Evolutionary conservation across 306 rosid species (phyloP), one percentile per base, ranked within the genome.

Genomic region (Prunus padus): DNA sequence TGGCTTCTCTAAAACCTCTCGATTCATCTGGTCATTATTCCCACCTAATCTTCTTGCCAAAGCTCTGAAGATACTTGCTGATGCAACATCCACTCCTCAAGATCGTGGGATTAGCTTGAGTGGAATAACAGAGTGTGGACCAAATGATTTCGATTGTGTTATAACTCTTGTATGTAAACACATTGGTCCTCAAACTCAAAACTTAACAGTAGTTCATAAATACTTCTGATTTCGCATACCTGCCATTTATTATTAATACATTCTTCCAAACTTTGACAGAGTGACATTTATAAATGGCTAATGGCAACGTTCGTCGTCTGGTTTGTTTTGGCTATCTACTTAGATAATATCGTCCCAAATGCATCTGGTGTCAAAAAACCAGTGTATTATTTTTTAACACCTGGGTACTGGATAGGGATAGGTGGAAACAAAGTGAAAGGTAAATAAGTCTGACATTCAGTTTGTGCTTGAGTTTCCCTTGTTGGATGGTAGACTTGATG

Each of bases 291-390:
- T 75, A 57, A 8, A 56, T 92, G 96, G 98, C 84, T 90, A 65
- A 30, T 87, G 74, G 92, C 69, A 11, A 92, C 95, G 30, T 94
- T 92, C 84, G 10, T 90, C 69, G 28, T 92, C 75, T 94, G 98
- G 98, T 85, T 90, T 47, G 40, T 88, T 75, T 82, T 94, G 82
- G 97, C 98, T 69, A 78, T 94, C 76, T 94, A 92, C 89, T 88
- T 94, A 4, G 95, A 92, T 79, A 94, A 94, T 83, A 86, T 94
- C 74, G 80, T 92, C 74, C 98, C 95, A 31, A 89, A 95, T 75
- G 90, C 88, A 49, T 84, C 90, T 65, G 98, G 98, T 72, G 90
- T 95, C 76, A 87, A 96, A 82, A 95, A 88, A 83, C 86, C 97
- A 15, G 72, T 74, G 64, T 78, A 87, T 51, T 95, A 95, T 84